phyloP scores from a whole-genome alignment of 148 eudicot species.

The Polygonum aviculare region DNA sequence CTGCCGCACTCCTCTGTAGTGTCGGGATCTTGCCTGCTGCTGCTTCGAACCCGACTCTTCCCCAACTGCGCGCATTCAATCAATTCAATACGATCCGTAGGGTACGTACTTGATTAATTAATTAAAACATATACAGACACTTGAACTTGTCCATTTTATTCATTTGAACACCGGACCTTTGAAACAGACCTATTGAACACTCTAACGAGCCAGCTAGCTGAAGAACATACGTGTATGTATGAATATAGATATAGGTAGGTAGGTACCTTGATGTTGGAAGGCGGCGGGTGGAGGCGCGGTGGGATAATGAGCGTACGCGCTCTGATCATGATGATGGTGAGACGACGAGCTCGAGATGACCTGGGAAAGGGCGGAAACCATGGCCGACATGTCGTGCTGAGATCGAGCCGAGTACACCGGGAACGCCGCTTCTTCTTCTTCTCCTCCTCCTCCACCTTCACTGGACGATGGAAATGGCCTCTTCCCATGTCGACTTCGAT shows the following conservation, averaged over 20 bases:
- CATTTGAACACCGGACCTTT: too few relatives aligned
- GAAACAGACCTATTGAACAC: too few relatives aligned
- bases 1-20: conserved; percentile 56
- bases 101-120: background rate
- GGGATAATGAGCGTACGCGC: background rate
- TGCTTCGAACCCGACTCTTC: background rate
- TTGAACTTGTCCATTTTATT: too few relatives aligned
- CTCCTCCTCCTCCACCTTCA: conserved; percentile 15
- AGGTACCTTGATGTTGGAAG: background rate
- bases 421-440: conserved; percentile 13
- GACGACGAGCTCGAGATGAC: conserved; percentile 9
- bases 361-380: conserved; percentile 22
- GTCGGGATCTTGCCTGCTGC: conserved; percentile 26
- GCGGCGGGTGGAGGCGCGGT: background rate
- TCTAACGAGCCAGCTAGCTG: too few relatives aligned
- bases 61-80: background rate
- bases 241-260: background rate
- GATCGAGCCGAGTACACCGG: conserved; percentile 19
- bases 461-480: conserved; percentile 26
- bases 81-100: background rate
- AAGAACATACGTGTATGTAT: background rate
- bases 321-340: background rate
- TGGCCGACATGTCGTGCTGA: conserved; percentile 16
- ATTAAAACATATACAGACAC: too few relatives aligned
- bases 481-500: conserved; percentile 36